Conservation (phyloP, 2,329 filamentous ascomycete genomes). For the Teratosphaeria nubilosa region DNA sequence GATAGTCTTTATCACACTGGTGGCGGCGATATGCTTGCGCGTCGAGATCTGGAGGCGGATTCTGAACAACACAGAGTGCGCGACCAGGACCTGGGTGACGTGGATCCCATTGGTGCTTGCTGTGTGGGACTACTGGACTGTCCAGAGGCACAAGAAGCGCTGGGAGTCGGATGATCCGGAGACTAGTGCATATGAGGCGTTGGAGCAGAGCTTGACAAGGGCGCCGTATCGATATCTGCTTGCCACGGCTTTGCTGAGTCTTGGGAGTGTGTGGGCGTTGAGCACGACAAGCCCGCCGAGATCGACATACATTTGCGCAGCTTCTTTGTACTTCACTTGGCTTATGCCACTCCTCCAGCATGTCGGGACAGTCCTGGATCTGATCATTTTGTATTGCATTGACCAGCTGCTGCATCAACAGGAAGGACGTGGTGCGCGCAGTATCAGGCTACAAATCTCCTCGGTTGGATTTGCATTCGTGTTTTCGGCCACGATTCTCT, state of each 20-base stretch:
- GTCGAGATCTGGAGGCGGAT: slow-evolving; percentile 33
- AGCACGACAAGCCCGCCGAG: slow-evolving; percentile 26
- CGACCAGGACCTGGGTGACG: slow-evolving; percentile 17
- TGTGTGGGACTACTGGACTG: slow-evolving; percentile 16
- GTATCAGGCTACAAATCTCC: slow-evolving; percentile 9
- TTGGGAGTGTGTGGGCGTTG: slow-evolving; percentile 29
- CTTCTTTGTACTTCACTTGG: slow-evolving; percentile 24
- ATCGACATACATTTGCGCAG: slow-evolving; percentile 43
- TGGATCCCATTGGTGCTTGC: slow-evolving; percentile 22
- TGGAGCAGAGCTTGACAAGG: slow-evolving; percentile 23
- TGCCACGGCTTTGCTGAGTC: slow-evolving; percentile 27
- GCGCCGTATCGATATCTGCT: slow-evolving; percentile 30
- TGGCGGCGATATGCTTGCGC: slow-evolving; percentile 22
- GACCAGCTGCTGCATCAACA: slow-evolving; percentile 13
- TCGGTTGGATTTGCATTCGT: slow-evolving; percentile 20
- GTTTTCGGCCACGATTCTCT: slow-evolving; percentile 29
- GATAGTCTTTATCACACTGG: slow-evolving; percentile 18
- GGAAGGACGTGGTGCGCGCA: slow-evolving; percentile 8
- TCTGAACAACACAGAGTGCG: slow-evolving; percentile 35
- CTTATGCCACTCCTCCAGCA: slow-evolving; percentile 30
- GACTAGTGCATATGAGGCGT: slow-evolving; percentile 22
- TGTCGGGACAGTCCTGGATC: slow-evolving; percentile 32
- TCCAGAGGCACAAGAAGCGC: slow-evolving; percentile 9
- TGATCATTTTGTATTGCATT: slow-evolving; percentile 28
- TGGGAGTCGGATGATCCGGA: slow-evolving; percentile 12